These are phyloP conservation scores for Puccinia sorghi DNA, from an alignment of 1,284 basidiomycete genomes.

Conservation along the genomic window DNA sequence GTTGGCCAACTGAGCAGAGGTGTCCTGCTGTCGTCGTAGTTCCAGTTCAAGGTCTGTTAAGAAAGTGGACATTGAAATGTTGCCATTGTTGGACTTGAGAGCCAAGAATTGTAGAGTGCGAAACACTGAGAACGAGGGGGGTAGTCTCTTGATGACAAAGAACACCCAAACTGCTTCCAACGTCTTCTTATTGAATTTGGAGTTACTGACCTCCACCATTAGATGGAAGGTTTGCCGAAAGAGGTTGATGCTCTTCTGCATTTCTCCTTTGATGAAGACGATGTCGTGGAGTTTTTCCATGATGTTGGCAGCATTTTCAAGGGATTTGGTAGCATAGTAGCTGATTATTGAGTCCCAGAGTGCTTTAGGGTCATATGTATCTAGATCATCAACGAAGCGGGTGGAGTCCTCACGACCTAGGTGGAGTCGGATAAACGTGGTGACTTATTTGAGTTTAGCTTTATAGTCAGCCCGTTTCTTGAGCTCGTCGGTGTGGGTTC, in stretches of 20 bases:
- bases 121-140: not conserved
- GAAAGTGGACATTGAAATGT: not conserved
- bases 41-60: not conserved
- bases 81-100: not conserved
- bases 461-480: not conserved
- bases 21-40: not conserved
- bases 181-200: not conserved
- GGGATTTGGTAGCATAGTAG: not conserved
- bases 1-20: not conserved
- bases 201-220: not conserved
- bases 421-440: not conserved
- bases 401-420: not conserved
- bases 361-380: not conserved
- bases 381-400: not conserved
- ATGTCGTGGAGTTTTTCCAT: slow-evolving; percentile 3
- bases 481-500: not conserved
- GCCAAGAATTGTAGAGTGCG: not conserved
- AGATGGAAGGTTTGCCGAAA: not conserved
- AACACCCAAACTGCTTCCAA: slow-evolving; percentile 2
- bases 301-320: not conserved
- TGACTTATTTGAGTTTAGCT: not conserved
- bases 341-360: not conserved
- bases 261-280: not conserved
- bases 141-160: slow-evolving; percentile 4
- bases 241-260: not conserved